Percentiles rank a stretch among this genome's conserved stretches.
Conservation (phyloP, 2,329 filamentous ascomycete genomes). For the Chrysosporium keratinophilum region DNA sequence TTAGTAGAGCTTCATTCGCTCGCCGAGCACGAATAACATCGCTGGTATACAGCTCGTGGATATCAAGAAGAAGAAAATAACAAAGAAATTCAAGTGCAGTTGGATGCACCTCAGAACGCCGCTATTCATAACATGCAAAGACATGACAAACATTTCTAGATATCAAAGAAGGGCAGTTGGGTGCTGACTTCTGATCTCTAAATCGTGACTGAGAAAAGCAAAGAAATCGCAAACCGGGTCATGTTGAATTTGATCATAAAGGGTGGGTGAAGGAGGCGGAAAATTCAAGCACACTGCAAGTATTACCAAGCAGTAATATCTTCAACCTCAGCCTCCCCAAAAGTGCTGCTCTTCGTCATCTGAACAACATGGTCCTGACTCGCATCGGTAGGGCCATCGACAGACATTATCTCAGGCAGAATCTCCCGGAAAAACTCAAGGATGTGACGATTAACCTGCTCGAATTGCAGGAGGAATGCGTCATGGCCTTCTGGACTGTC, state of each 20-base stretch:
- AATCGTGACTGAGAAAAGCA: neutral
- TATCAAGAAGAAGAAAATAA: neutral
- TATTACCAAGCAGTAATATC: conserved; percentile 87
- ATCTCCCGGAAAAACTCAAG: conserved; percentile 72
- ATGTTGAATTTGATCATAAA: neutral
- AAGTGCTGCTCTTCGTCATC: conserved; percentile 77
- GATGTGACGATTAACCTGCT: conserved; percentile 87
- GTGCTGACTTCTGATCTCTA: conserved; percentile 7
- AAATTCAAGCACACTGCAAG: neutral
- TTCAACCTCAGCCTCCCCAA: conserved; percentile 90
- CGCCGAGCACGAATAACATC: no score
- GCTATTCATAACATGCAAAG: conserved; percentile 5
- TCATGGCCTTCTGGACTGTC: conserved; percentile 93
- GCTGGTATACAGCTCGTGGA: neutral
- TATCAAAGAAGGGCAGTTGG: conserved; percentile 15
- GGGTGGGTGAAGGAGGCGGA: neutral
- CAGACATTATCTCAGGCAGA: conserved; percentile 78
- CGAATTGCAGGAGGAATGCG: conserved; percentile 90
- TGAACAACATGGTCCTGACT: conserved; percentile 48
- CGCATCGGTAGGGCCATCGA: conserved; percentile 39
- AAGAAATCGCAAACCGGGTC: neutral
- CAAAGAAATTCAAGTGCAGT: conserved; percentile 6
- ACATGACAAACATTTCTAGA: conserved; percentile 3
- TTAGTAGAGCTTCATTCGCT: no score
- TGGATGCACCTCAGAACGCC: conserved; percentile 10